Base-by-base conservation (phyloP, 169 alveolate species). In the Cryptosporidium canis region DNA sequence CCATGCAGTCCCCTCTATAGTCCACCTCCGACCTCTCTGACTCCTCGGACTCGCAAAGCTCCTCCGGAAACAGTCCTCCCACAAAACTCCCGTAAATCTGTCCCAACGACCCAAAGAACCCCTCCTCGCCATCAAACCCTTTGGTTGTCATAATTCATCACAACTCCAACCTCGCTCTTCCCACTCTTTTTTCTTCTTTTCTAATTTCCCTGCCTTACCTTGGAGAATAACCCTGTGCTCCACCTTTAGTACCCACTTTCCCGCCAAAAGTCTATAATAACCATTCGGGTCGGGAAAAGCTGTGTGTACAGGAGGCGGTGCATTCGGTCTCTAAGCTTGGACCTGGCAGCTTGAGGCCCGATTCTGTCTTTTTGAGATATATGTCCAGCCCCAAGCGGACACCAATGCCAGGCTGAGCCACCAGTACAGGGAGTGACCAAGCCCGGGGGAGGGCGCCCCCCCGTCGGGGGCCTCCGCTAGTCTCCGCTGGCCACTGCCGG, bases 221-320 rank as follows among this genome's bases (percentile, higher is more conserved):
- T n/a, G n/a, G n/a, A n/a, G n/a, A n/a, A n/a, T n/a, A n/a, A n/a
- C n/a, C n/a, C n/a, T n/a, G n/a, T n/a, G n/a, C n/a, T n/a, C n/a
- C n/a, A n/a, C n/a, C n/a, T n/a, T n/a, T n/a, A 18, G 35, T 51
- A 51, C 68, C 68, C 68, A 61, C 68, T 61, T 61, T 61, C 41
- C 68, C 68, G 68, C 68, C 68, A 61, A 61, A 21, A 58, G 9
- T n/a, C 6, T 61, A 61, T 33, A 29, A 24, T 24, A n/a, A 12
- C 67, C 12, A 3, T 9, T 29, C 3, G 21, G 58, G n/a, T 51
- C 7, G n/a, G n/a, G 35, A 51, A 3, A 21, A 51, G 37, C 24
- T 61, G 0, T 39, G 31, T 29, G n/a, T 11, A 35, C 6, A 31
- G 27, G 1, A 61, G 16, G 16, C 5, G 48, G 24, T 16, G 47